Percentiles rank a stretch among this genome's conserved stretches.
Evolutionary conservation across 1,284 basidiomycete species (phyloP).

Genomic region (Golubevia sp.): DNA sequence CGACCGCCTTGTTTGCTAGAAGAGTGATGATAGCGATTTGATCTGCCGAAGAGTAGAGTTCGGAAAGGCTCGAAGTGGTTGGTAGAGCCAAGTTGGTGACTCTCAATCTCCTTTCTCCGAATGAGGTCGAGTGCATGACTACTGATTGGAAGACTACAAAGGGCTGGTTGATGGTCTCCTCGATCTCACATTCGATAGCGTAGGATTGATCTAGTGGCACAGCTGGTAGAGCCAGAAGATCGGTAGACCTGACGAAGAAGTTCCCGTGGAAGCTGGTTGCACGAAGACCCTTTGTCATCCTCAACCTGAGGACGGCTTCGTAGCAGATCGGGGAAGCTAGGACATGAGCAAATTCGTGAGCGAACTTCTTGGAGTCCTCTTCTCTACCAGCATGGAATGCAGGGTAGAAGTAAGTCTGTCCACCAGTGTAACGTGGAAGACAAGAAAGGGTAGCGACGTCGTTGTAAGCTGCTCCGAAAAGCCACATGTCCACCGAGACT

Average conservation of each 20-base stretch:
- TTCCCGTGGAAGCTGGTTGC: conserved; percentile 60
- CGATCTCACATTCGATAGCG: conserved; percentile 61
- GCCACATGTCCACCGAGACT: conserved; percentile 61
- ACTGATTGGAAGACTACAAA: conserved; percentile 61
- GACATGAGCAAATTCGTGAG: conserved; percentile 53
- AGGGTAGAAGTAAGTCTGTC: conserved; percentile 60
- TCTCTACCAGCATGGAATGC: conserved; percentile 50
- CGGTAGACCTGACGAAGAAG: conserved; percentile 62
- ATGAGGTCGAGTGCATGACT: conserved; percentile 58
- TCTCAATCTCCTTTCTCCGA: conserved; percentile 56
- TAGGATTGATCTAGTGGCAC: conserved; percentile 60
- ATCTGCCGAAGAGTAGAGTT: conserved; percentile 58
- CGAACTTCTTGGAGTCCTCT: conserved; percentile 52
- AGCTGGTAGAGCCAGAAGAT: conserved; percentile 55
- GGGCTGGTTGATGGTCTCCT: conserved; percentile 56
- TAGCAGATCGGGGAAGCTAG: conserved; percentile 55
- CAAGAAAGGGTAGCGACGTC: conserved; percentile 58
- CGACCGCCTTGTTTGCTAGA: conserved; percentile 59
- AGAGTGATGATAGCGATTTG: conserved; percentile 54
- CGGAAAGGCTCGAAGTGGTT: conserved; percentile 55
- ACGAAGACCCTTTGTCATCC: conserved; percentile 55
- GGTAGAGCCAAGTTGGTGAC: conserved; percentile 58
- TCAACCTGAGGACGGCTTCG: conserved; percentile 58
- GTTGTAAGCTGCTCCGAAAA: conserved; percentile 52
- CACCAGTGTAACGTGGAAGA: conserved; percentile 59